Base-by-base conservation (phyloP, 1,139 yeast species). In the Yamadazyma jaroonii region DNA sequence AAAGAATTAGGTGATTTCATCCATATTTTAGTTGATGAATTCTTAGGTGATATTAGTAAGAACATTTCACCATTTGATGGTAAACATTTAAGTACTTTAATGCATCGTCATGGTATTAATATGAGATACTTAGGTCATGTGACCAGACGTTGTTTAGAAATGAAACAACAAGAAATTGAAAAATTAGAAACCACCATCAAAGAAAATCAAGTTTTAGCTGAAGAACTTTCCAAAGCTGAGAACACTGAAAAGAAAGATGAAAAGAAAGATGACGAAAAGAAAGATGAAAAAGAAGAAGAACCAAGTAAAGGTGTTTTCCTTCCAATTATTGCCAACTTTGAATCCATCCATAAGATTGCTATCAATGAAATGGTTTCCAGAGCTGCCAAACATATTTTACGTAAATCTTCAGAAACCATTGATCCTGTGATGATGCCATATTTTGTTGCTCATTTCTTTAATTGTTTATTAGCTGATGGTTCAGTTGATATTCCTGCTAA, bases 21-120 rank as follows among this genome's bases (percentile, higher is more conserved):
- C 38, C 68, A 71, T 9, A 67, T 68, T 14, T 70, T 88, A 48
- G 70, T 89, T 40, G 84, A 86, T 9, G 79, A 74, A 39, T 79
- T 84, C 45, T 68, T 92, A 43, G 61, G 62, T 9, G 85, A 77
- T 27, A 57, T 81, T 37, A 72, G 78, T 13, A 67, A 69, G 36
- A 67, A 74, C 29, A 71, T 82, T 36, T 73, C 81, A 26, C 96
- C 96, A 33, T 70, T 86, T 44, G 96, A 88, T 55, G 96, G 97
- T 44, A 57, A 64, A 4, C 92, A 89, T 51, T 74, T 92, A 52
- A 67, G 88, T 23, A 67, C 72, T 29, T 59, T 74, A 38, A 63
- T 92, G 61, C 98, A 92, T 61, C 77, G 77, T 50, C 69, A 72
- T 37, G 98, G 98, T 70, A 83, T 92, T 56, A 90, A 88, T 59